Evolutionary conservation across 805 yeast species (phyloP), one percentile per base, ranked within the genome.

Genomic region (Cyberlindnera mrakii): DNA sequence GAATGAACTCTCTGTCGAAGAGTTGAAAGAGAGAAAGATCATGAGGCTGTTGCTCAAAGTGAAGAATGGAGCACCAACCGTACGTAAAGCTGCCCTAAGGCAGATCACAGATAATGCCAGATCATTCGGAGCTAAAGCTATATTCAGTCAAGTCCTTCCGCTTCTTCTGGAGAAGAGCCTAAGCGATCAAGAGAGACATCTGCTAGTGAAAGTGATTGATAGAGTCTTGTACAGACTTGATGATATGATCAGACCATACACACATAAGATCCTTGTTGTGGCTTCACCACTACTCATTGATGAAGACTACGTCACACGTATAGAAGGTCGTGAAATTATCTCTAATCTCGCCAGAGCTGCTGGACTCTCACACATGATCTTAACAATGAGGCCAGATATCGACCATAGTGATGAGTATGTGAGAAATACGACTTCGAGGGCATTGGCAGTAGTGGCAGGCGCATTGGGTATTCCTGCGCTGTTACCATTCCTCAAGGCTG

Each of bases 401-500:
- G 95, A 85, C 51, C 80, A 84, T 53, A 73, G 73, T 9, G 96
- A 90, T 55, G 96, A 89, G 52, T 81, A 79, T 52, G 80, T 85
- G 8, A 68, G 96, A 41, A 82, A 83, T 52, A 69, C 80, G 1
- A 82, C 95, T 0, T 77, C 96, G 0, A 68, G 91, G 43, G 77
- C 89, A 1, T 70, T 90, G 59, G 96, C 97, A 0, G 84, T 88
- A 5, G 88, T 85, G 2, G 89, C 95, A 0, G 76, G 78, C 37
- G 77, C 96, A 0, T 60, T 90, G 31, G 96, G 97, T 1, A 67
- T 88, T 7, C 80, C 75, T 2, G 64, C 76, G 6, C 60, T 87
- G 37, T 55, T 93, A 11, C 96, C 97, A 0, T 91, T 91, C 58
- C 59, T 91, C 31, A 77, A 73, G 48, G 95, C 96, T 0, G 90